Evolutionary conservation across 495 filamentous ascomycete genomes (phyloP).

Genomic region (Pyrenula massariospora): DNA sequence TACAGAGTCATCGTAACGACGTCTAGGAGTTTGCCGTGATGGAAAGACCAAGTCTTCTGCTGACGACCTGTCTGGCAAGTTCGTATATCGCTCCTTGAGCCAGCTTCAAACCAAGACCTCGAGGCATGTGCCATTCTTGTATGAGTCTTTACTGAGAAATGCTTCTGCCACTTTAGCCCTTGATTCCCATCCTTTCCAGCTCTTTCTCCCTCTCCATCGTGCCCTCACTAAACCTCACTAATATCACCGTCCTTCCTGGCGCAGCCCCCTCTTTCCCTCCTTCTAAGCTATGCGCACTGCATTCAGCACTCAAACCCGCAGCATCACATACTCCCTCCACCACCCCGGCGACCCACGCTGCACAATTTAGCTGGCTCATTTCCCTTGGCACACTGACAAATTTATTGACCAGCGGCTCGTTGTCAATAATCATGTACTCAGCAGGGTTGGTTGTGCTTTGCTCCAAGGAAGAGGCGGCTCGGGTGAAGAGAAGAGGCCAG

Average conservation of each 20-base stretch:
- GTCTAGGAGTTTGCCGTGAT: too few relatives aligned
- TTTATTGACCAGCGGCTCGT: slow-evolving; percentile 88
- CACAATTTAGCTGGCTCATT: slow-evolving; percentile 93
- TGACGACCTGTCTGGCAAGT: too few relatives aligned
- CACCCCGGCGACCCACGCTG: slow-evolving; percentile 88
- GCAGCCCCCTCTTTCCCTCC: slow-evolving; percentile 73
- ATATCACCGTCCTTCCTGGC: slow-evolving; percentile 89
- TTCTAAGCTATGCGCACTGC: slow-evolving; percentile 78
- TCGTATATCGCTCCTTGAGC: too few relatives aligned
- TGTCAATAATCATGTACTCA: slow-evolving; percentile 98
- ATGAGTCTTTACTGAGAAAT: too few relatives aligned
- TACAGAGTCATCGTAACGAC: too few relatives aligned
- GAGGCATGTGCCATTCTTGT: too few relatives aligned
- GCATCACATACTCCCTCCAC: slow-evolving; percentile 94
- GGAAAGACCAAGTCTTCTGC: too few relatives aligned
- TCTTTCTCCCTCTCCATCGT: slow-evolving; percentile 86
- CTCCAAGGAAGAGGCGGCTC: slow-evolving; percentile 84
- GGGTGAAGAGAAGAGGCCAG: slow-evolving; percentile 85
- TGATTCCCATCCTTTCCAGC: slow-evolving; percentile 35
- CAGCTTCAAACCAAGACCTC: too few relatives aligned
- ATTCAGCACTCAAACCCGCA: slow-evolving; percentile 74
- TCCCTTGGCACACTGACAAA: slow-evolving; percentile 88
- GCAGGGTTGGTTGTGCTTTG: slow-evolving; percentile 74
- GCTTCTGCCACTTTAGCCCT: slow-evolving; percentile 8
- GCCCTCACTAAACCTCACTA: slow-evolving; percentile 78